Conservation (phyloP, 2,329 filamentous ascomycete species). For the Tolypocladium amazonense region DNA sequence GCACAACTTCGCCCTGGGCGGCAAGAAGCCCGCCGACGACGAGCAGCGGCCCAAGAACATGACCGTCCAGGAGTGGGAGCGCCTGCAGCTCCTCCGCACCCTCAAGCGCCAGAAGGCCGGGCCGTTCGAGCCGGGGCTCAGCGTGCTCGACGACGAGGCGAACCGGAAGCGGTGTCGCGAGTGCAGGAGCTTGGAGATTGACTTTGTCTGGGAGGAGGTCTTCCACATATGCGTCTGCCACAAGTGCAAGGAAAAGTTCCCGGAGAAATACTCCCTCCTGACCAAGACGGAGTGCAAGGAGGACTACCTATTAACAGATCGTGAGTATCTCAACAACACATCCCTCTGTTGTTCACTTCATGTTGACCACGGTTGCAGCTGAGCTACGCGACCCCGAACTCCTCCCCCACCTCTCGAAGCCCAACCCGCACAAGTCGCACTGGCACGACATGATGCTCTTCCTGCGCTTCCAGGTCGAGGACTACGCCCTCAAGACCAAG, state of each 20-base stretch:
- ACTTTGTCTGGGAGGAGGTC: conserved; percentile 88
- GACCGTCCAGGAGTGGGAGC: conserved; percentile 86
- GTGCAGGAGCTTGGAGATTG: conserved; percentile 76
- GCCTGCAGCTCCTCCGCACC: conserved; percentile 62
- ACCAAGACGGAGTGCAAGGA: conserved; percentile 96
- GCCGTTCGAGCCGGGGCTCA: conserved; percentile 83
- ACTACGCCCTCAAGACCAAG: conserved; percentile 80
- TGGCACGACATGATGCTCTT: conserved; percentile 99
- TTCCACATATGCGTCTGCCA: conserved; percentile 69
- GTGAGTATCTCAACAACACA: conserved; percentile 37
- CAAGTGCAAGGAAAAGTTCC: conserved; percentile 76
- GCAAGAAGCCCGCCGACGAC: conserved; percentile 26
- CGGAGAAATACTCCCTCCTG: conserved; percentile 88
- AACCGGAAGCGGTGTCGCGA: conserved; percentile 70
- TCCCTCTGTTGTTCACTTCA: not conserved
- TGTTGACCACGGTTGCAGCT: conserved; percentile 33
- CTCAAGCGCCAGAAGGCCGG: conserved; percentile 66
- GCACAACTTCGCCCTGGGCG: conserved; percentile 62
- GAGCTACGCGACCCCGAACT: conserved; percentile 85
- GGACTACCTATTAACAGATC: conserved; percentile 90
- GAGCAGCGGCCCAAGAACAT: conserved; percentile 72
- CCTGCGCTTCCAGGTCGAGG: conserved; percentile 85
- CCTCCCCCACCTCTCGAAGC: conserved; percentile 75
- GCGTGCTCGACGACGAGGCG: conserved; percentile 52
- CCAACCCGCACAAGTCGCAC: conserved; percentile 90